Base-by-base conservation (phyloP, 2,329 filamentous ascomycete genomes). In the Thielaviopsis euricoi region DNA sequence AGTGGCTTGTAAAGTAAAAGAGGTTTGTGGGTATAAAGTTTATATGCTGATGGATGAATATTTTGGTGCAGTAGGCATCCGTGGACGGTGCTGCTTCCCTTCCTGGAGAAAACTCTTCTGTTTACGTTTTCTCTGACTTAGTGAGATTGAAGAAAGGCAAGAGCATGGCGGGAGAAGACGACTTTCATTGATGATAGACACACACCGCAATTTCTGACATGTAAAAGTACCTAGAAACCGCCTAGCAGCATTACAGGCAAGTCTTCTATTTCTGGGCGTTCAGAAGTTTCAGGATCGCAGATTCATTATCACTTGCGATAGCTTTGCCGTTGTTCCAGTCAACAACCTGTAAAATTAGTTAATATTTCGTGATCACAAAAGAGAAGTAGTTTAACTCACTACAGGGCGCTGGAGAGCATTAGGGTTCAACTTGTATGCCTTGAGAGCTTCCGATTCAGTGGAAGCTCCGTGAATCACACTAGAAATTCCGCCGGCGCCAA, bases 241-340 rank as follows among this genome's bases (percentile, higher is more conserved):
- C 37, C 5, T 43, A 15, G 3, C 37, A n/a, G 17, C 2, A 43
- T n/a, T n/a, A 2, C 15, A 43, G 17, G 3, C 12, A 33, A 2
- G 6, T 5, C 6, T 2, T 19, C 49, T 60, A 58, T 12, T 60
- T 52, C 57, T 81, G 69, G 59, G 79, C 74, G 60, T 82, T 79
- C 56, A 96, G 71, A 71, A 95, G 76, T 71, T 86, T 89, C 67
- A 95, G 71, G 61, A 97, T 96, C 73, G 91, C 86, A 17, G 89
- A 95, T 73, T 95, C 85, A 63, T 86, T 83, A 55, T 87, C 87
- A 21, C 88, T 87, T 25, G 81, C 74, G 73, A 86, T 75, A 52
- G 84, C 91, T 69, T 82, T 86, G 63, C 90, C 93, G 69, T 91
- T 90, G 68, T 86, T 88, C 93, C 93, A 97, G 69, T 97, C 91